These are phyloP conservation scores for Solanum pinnatisectum DNA, from an alignment of 257 asterid genomes.

Conservation along the genomic window DNA sequence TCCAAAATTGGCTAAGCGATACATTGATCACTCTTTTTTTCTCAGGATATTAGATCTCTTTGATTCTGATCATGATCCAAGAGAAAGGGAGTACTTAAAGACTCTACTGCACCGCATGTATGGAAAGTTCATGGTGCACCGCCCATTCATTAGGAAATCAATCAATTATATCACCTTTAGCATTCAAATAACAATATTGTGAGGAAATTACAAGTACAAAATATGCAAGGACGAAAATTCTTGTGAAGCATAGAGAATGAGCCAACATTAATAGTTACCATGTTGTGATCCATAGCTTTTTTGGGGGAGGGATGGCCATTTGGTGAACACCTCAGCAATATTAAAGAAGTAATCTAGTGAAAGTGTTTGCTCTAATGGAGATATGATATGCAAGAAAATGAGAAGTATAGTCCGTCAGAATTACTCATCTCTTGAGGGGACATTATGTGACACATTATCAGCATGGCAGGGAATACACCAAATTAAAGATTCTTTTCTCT, in stretches of 20 bases:
- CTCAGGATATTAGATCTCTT: not conserved
- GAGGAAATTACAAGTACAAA: not conserved
- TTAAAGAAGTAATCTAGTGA: not conserved
- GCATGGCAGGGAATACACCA: not conserved
- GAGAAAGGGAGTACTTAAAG: not conserved
- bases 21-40: not conserved
- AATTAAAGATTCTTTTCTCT: not conserved
- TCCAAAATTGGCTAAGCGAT: not conserved
- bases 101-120: not conserved
- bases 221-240: not conserved
- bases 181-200: not conserved
- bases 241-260: not conserved
- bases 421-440: not conserved
- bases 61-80: not conserved
- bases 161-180: not conserved
- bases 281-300: not conserved
- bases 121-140: not conserved
- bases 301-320: not conserved
- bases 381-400: not conserved
- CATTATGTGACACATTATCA: not conserved
- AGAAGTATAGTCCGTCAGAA: not conserved
- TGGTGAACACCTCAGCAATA: not conserved
- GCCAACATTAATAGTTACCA: not conserved
- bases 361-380: not conserved
- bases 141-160: not conserved